Conservation (phyloP, 305 asterid species). For the Stenogyne calaminthoides region DNA sequence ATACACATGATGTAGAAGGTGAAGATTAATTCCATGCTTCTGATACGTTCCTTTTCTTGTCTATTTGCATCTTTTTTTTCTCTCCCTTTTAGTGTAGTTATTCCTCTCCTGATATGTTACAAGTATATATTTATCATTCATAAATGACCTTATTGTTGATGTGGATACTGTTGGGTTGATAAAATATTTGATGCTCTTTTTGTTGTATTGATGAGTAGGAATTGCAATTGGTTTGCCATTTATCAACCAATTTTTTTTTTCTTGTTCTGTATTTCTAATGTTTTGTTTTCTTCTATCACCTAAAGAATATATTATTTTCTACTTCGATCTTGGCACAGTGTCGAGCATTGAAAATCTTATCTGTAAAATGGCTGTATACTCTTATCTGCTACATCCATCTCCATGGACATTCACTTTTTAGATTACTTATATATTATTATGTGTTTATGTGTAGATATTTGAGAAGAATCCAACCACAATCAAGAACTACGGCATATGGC, state of each 20-base stretch:
- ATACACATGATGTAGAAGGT: background rate
- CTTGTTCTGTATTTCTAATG: background rate
- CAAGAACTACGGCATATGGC: constrained; percentile 32
- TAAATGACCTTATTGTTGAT: background rate
- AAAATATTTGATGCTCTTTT: too few relatives aligned
- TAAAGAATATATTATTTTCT: background rate
- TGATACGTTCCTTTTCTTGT: background rate
- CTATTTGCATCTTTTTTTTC: too few relatives aligned
- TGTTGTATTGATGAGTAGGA: background rate
- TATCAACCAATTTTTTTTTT: background rate
- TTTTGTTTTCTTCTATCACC: background rate
- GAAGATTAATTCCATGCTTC: background rate
- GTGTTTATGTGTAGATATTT: constrained; percentile 14
- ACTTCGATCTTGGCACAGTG: background rate
- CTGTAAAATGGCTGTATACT: background rate
- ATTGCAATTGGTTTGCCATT: background rate
- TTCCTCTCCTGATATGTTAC: background rate
- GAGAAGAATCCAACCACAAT: constrained; percentile 32
- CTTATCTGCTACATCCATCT: background rate
- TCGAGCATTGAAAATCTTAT: background rate
- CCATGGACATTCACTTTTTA: background rate
- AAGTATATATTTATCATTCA: background rate
- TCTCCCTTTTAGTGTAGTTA: background rate
- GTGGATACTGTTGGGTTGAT: background rate
- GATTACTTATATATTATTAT: too few relatives aligned